phyloP scores from a whole-genome alignment of 192 early-diverging fungal species.

The Cladochytrium replicatum region DNA sequence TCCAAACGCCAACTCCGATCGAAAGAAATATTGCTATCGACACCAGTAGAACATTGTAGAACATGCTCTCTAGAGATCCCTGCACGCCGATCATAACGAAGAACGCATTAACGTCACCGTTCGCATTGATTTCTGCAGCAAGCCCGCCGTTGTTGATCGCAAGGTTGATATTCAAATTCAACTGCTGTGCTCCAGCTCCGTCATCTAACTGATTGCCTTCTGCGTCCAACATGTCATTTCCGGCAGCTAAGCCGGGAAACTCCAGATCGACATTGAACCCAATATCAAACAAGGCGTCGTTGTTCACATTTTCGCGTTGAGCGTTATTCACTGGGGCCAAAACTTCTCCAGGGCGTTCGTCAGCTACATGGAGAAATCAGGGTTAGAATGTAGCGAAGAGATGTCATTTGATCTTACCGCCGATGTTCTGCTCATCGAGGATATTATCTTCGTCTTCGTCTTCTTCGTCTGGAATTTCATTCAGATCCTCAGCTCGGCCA shows the following conservation, averaged over 20 bases:
- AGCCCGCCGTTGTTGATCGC: constrained; percentile 14
- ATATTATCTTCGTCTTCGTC: not conserved
- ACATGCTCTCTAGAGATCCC: constrained; percentile 66
- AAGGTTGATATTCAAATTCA: constrained; percentile 28
- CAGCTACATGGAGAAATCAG: too few relatives aligned
- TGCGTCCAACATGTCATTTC: not conserved
- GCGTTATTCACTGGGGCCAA: too few relatives aligned
- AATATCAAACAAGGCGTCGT: not conserved
- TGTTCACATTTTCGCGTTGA: too few relatives aligned
- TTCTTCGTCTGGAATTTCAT: constrained; percentile 41
- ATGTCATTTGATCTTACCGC: not conserved
- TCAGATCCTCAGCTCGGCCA: constrained; percentile 42
- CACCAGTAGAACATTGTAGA: constrained; percentile 76
- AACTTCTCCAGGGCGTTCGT: too few relatives aligned
- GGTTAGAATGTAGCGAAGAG: too few relatives aligned
- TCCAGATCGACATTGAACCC: not conserved
- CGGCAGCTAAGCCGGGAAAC: not conserved
- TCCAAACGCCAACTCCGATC: constrained; percentile 59
- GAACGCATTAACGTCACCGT: constrained; percentile 40
- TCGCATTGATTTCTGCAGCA: constrained; percentile 22
- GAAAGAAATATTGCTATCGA: constrained; percentile 60
- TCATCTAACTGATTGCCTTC: not conserved
- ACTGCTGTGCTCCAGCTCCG: too few relatives aligned
- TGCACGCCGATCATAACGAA: constrained; percentile 86
- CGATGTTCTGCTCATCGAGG: not conserved